Evolutionary conservation across 163 green algal species (phyloP).

Genomic region (Volvox carteri): DNA sequence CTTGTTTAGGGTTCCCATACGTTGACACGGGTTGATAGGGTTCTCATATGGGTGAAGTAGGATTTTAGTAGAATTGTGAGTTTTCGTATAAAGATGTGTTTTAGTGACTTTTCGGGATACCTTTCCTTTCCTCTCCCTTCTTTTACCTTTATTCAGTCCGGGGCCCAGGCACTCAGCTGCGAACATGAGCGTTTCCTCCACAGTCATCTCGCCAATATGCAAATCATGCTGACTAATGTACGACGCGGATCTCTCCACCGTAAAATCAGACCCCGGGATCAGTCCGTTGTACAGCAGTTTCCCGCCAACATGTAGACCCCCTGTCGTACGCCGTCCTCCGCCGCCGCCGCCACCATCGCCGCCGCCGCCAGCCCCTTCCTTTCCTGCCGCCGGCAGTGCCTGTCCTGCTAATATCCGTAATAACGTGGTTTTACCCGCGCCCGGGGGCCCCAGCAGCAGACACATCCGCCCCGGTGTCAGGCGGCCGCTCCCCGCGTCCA

Average conservation of each 20-base stretch:
- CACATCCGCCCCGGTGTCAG: constrained; percentile 14
- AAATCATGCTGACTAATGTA: constrained; percentile 83
- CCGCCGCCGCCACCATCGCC: too few relatives aligned
- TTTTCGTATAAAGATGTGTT: too few relatives aligned
- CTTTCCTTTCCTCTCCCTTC: too few relatives aligned
- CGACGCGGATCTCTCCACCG: constrained; percentile 61
- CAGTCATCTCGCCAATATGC: constrained; percentile 90
- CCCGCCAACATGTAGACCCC: constrained; percentile 16
- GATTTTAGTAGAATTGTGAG: too few relatives aligned
- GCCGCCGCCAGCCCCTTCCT: neutral
- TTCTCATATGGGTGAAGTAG: too few relatives aligned
- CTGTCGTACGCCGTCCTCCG: neutral
- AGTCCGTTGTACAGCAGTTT: constrained; percentile 46
- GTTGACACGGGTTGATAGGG: too few relatives aligned
- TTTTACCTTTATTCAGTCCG: constrained; percentile 55
- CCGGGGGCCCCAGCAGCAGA: constrained; percentile 59
- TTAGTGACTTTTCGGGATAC: too few relatives aligned
- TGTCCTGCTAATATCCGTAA: constrained; percentile 87
- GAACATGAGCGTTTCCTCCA: constrained; percentile 91
- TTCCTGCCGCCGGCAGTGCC: neutral
- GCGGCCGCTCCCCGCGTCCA: constrained; percentile 28
- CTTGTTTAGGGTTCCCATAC: too few relatives aligned
- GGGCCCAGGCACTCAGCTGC: constrained; percentile 70
- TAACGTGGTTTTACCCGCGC: constrained; percentile 93
- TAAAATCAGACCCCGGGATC: constrained; percentile 35